These are phyloP conservation scores for Phytophthora litchii DNA, from an alignment of 352 stramenopile genomes.

Conservation along the genomic window DNA sequence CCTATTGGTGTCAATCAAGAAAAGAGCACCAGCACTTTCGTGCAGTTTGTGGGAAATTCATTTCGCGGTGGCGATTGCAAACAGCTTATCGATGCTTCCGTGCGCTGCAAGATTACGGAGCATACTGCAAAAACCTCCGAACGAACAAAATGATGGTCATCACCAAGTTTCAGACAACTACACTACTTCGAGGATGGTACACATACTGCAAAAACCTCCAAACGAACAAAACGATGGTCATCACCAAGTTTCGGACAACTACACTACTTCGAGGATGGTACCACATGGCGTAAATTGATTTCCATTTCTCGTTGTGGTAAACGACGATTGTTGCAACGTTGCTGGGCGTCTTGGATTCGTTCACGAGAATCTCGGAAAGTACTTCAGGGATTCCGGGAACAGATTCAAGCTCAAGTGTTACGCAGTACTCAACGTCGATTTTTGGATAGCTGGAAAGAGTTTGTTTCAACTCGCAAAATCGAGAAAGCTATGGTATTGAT, in stretches of 20 bases:
- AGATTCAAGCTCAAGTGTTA: slow-evolving; percentile 30
- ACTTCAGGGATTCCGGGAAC: slow-evolving; percentile 27
- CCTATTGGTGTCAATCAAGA: slow-evolving; percentile 21
- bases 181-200: slow-evolving; percentile 34
- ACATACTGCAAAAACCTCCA: slow-evolving; percentile 10
- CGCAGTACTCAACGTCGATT: slow-evolving; percentile 19
- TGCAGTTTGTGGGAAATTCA: slow-evolving; percentile 24
- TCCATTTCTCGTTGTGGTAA: slow-evolving; percentile 29
- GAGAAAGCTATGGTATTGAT: slow-evolving; percentile 36
- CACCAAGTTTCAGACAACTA: slow-evolving; percentile 4
- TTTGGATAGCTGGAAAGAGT: slow-evolving; percentile 34
- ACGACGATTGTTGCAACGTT: slow-evolving; percentile 25
- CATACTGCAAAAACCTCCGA: slow-evolving; percentile 10
- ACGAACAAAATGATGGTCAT: slow-evolving; percentile 7
- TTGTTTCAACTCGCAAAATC: slow-evolving; percentile 38
- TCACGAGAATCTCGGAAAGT: slow-evolving; percentile 13
- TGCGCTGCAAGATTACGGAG: slow-evolving; percentile 9
- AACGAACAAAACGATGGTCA: slow-evolving; percentile 9
- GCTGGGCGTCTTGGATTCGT: slow-evolving; percentile 28
- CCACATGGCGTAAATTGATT: slow-evolving; percentile 45
- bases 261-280: slow-evolving; percentile 34
- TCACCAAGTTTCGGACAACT: slow-evolving; percentile 4
- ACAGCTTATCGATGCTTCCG: slow-evolving; percentile 47
- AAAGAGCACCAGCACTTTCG: slow-evolving; percentile 22
- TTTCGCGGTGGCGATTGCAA: slow-evolving; percentile 48